phyloP scores from a whole-genome alignment of 208 protist species.

The Leishmania guyanensis region DNA sequence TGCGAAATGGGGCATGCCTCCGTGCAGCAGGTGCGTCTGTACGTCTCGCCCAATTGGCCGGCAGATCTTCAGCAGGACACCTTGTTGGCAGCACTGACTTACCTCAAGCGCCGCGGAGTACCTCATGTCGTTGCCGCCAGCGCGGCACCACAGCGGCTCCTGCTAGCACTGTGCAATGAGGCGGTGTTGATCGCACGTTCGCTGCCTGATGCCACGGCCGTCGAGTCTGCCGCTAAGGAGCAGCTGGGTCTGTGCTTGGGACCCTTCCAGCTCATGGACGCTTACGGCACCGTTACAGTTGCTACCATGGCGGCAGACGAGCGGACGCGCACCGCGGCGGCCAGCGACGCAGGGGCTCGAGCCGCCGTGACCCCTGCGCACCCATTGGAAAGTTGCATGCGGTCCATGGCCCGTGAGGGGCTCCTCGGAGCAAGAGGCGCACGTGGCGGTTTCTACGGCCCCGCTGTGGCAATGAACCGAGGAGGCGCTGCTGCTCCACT shows the following conservation, averaged over 20 bases:
- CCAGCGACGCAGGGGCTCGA: not conserved
- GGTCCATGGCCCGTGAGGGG: conserved; percentile 46
- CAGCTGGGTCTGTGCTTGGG: conserved; percentile 50
- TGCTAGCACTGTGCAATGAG: conserved; percentile 49
- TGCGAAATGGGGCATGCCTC: conserved; percentile 24
- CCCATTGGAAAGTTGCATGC: conserved; percentile 21
- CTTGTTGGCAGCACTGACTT: conserved; percentile 51
- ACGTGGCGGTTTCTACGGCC: conserved; percentile 61
- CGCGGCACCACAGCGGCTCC: conserved; percentile 41
- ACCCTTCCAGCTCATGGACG: conserved; percentile 57
- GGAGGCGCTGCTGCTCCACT: not conserved
- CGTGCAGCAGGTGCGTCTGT: conserved; percentile 73
- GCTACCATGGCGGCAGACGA: conserved; percentile 42
- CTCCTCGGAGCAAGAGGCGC: conserved; percentile 31
- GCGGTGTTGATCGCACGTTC: conserved; percentile 34
- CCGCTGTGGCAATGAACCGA: conserved; percentile 10
- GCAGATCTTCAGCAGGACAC: conserved; percentile 47
- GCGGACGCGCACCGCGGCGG: conserved; percentile 3
- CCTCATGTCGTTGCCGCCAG: conserved; percentile 60
- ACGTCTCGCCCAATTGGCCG: conserved; percentile 45
- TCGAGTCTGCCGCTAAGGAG: conserved; percentile 51
- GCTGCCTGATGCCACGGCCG: conserved; percentile 20
- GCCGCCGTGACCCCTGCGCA: not conserved
- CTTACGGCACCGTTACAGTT: conserved; percentile 38
- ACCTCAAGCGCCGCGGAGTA: conserved; percentile 39